phyloP scores from a whole-genome alignment of 805 yeast species.

The Ogataea naganishii region DNA sequence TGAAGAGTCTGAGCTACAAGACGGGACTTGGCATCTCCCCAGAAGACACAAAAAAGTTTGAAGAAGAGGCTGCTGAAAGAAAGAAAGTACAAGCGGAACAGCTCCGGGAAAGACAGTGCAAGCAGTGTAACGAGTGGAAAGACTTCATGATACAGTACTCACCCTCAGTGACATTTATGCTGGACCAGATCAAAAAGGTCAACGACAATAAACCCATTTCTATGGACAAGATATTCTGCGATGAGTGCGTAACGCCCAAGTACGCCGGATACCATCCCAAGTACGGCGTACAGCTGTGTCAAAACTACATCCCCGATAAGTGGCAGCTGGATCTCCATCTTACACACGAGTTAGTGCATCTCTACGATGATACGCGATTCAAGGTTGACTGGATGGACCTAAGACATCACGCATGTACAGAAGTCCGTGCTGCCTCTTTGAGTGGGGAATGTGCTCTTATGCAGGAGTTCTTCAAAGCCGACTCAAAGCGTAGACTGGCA shows the following conservation, averaged over 20 bases:
- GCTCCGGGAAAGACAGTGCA: conserved; percentile 30
- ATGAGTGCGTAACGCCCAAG: conserved; percentile 69
- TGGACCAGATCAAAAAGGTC: conserved; percentile 67
- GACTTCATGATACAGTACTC: conserved; percentile 76
- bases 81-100: conserved; percentile 24
- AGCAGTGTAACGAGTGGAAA: conserved; percentile 60
- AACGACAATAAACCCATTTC: conserved; percentile 40
- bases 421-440: conserved; percentile 84
- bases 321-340: conserved; percentile 86
- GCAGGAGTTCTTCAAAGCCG: conserved; percentile 60
- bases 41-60: conserved; percentile 46
- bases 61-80: conserved; percentile 39
- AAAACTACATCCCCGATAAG: conserved; percentile 64
- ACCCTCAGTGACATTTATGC: conserved; percentile 83
- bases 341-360: conserved; percentile 89
- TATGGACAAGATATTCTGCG: conserved; percentile 59
- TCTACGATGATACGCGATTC: conserved; percentile 84
- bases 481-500: conserved; percentile 23
- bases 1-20: conserved; percentile 58
- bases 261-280: conserved; percentile 95
- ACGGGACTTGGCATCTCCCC: conserved; percentile 59
- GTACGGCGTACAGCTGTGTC: conserved; percentile 77
- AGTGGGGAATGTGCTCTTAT: conserved; percentile 93
- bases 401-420: conserved; percentile 94
- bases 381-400: conserved; percentile 78